These are phyloP conservation scores for Lodderomyces pseudojiufengensis DNA, from an alignment of 1,139 yeast species.

Conservation along the genomic window DNA sequence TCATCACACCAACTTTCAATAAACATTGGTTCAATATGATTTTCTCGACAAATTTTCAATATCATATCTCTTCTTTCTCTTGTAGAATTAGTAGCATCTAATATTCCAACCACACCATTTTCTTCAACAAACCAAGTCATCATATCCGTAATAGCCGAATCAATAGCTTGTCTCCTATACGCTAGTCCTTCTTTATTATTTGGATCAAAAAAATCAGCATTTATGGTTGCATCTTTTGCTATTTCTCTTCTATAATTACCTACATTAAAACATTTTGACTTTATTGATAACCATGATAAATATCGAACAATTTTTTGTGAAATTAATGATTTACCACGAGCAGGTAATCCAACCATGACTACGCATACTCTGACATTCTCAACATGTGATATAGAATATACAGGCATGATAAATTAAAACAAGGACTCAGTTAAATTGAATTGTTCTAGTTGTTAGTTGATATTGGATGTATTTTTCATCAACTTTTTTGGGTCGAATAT, in stretches of 20 bases:
- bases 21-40: constrained; percentile 82
- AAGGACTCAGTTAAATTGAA: too few species aligned
- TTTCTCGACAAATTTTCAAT: constrained; percentile 56
- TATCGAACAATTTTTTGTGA: constrained; percentile 85
- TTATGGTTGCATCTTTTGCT: constrained; percentile 33
- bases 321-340: constrained; percentile 69
- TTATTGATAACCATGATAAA: constrained; percentile 85
- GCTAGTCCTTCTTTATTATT: constrained; percentile 60
- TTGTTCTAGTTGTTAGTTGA: too few species aligned
- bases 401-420: constrained; percentile 50
- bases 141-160: constrained; percentile 76
- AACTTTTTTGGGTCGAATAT: too few species aligned
- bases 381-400: constrained; percentile 67
- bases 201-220: constrained; percentile 77
- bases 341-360: constrained; percentile 69
- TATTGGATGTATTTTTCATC: too few species aligned
- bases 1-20: constrained; percentile 91
- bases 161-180: constrained; percentile 66
- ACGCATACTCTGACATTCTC: constrained; percentile 72
- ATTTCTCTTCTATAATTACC: constrained; percentile 73
- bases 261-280: constrained; percentile 84
- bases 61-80: constrained; percentile 66
- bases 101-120: constrained; percentile 83
- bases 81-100: constrained; percentile 83
- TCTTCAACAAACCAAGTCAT: constrained; percentile 81